phyloP scores from a whole-genome alignment of 1,139 yeast species.

The Suhomyces terraborum region DNA sequence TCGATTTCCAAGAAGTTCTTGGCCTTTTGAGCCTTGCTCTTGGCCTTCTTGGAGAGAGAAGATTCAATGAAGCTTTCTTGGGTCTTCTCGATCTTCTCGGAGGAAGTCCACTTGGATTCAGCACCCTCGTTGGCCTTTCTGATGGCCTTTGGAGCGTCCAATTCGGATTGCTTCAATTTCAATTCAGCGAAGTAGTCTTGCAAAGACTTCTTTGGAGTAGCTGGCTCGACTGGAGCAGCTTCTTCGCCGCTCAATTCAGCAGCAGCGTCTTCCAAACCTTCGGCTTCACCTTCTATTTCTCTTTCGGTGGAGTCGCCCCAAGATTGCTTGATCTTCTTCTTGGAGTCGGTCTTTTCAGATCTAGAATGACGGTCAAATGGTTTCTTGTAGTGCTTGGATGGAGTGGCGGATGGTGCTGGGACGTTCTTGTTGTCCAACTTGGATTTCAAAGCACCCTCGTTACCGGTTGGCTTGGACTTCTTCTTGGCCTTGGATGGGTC shows the following conservation, averaged over 20 bases:
- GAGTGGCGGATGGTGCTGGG: constrained; percentile 57
- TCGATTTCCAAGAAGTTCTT: constrained; percentile 69
- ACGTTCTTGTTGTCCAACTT: constrained; percentile 72
- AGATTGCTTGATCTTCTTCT: constrained; percentile 75
- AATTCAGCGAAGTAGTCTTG: constrained; percentile 74
- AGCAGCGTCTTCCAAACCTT: constrained; percentile 63
- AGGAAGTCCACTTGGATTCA: constrained; percentile 58
- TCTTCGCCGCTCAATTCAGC: constrained; percentile 45
- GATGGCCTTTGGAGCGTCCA: constrained; percentile 42
- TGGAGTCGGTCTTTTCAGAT: constrained; percentile 79
- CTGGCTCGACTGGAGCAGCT: constrained; percentile 34
- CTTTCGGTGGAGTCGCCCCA: constrained; percentile 81
- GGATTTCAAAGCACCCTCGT: constrained; percentile 86
- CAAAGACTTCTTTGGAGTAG: constrained; percentile 58
- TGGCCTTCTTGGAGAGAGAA: constrained; percentile 59
- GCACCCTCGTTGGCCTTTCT: constrained; percentile 65
- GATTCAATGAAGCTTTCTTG: constrained; percentile 58
- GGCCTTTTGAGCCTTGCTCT: constrained; percentile 65
- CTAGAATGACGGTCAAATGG: constrained; percentile 83
- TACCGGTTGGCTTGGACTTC: constrained; percentile 70
- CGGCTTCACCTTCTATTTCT: constrained; percentile 62
- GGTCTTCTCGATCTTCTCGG: constrained; percentile 63
- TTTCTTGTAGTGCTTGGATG: constrained; percentile 60
- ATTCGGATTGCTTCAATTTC: constrained; percentile 48
- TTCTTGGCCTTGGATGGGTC: constrained; percentile 82